phyloP scores from a whole-genome alignment of 441 rosid genomes.

The Breynia disticha region DNA sequence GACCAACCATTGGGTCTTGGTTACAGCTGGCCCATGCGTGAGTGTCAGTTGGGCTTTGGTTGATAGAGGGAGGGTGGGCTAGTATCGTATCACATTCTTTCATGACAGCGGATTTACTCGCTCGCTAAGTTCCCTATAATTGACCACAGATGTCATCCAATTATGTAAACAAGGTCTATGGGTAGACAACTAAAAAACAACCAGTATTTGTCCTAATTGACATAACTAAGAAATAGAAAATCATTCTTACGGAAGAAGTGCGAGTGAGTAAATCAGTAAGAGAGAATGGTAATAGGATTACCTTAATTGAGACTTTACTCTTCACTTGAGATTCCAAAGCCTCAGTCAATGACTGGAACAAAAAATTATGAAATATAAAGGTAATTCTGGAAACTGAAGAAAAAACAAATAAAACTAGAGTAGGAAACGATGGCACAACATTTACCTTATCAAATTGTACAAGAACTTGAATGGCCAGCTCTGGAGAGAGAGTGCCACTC shows the following conservation, averaged over 20 bases:
- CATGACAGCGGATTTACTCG: too few species aligned
- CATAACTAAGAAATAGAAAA: neutral
- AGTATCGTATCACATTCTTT: too few species aligned
- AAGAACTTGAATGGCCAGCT: slow-evolving; percentile 93
- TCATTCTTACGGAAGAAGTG: neutral
- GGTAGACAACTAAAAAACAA: too few species aligned
- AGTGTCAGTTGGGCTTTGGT: too few species aligned
- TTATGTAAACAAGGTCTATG: too few species aligned
- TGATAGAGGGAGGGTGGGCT: too few species aligned
- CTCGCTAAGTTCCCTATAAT: too few species aligned
- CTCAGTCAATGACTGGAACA: slow-evolving; percentile 60
- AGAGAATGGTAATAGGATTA: slow-evolving; percentile 11
- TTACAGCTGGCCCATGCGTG: too few species aligned
- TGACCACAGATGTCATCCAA: too few species aligned
- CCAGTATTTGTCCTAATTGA: too few species aligned
- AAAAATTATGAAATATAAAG: neutral
- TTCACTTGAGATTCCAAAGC: slow-evolving; percentile 67
- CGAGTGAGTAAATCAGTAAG: neutral
- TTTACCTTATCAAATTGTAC: slow-evolving; percentile 91
- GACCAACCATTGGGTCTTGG: too few species aligned
- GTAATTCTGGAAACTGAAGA: neutral
- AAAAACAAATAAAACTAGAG: neutral
- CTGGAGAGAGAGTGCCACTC: slow-evolving; percentile 80
- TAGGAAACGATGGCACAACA: neutral
- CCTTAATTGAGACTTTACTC: slow-evolving; percentile 71